Conservation (phyloP, 176 grass and related monocot genomes). For the Triticum turgidum region DNA sequence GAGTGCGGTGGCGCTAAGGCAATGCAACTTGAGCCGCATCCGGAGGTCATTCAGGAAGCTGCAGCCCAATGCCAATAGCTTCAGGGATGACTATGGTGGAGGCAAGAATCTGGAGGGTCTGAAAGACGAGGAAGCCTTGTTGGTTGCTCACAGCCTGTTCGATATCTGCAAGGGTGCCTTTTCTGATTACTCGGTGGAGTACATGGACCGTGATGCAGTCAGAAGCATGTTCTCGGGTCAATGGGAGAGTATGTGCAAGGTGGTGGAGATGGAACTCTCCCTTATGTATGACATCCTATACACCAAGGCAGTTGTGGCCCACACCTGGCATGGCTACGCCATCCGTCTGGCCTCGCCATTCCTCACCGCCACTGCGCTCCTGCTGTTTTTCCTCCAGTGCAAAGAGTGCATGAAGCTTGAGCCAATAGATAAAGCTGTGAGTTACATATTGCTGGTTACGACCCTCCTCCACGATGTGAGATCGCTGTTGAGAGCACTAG, state of each 20-base stretch:
- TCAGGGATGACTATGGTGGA: no score
- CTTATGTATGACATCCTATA: no score
- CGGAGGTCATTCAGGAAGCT: no score
- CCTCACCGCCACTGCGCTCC: not conserved
- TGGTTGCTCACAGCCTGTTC: conserved; percentile 4
- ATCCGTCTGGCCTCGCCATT: not conserved
- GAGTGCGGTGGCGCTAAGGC: not conserved
- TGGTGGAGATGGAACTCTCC: no score
- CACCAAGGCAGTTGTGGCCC: no score
- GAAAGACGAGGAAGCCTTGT: not conserved
- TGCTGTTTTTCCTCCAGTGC: not conserved
- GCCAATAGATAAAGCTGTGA: not conserved
- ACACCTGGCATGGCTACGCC: no score
- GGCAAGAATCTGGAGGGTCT: no score
- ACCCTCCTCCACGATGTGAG: not conserved
- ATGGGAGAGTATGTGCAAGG: no score
- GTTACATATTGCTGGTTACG: conserved; percentile 23
- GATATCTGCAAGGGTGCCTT: not conserved
- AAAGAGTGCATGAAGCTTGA: not conserved
- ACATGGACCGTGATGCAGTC: not conserved
- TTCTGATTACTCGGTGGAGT: not conserved
- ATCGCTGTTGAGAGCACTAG: not conserved
- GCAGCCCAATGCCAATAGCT: no score
- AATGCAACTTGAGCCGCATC: not conserved
- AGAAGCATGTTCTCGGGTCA: not conserved